Percentiles rank a stretch among this genome's conserved stretches.
phyloP scores from a whole-genome alignment of 768 basidiomycete species.

The Candolleomyces aberdarensis region DNA sequence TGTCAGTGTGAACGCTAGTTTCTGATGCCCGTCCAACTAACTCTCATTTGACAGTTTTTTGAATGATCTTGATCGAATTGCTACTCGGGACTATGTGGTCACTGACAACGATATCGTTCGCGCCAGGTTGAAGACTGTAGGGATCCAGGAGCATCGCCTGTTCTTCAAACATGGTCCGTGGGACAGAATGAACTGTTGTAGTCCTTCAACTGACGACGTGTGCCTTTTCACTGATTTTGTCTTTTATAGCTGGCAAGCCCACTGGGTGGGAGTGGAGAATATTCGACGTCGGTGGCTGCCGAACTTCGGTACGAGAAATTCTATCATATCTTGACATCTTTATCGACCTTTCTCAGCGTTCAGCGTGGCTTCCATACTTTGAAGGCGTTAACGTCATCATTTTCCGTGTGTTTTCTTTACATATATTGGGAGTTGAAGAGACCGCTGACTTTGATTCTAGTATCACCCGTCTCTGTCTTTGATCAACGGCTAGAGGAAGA shows the following conservation, averaged over 20 bases:
- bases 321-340: neutral
- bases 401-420: constrained; percentile 42
- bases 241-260: constrained; percentile 23
- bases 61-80: constrained; percentile 64
- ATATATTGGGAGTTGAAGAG: neutral
- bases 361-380: constrained; percentile 80
- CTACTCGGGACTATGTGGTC: constrained; percentile 56
- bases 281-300: constrained; percentile 75
- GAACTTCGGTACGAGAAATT: constrained; percentile 50
- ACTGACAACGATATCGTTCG: constrained; percentile 73
- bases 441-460: constrained; percentile 17
- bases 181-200: constrained; percentile 30
- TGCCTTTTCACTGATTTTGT: neutral
- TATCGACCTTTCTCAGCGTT: constrained; percentile 43
- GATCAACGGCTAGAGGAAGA: constrained; percentile 75
- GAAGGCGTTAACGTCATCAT: constrained; percentile 78
- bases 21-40: neutral
- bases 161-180: constrained; percentile 42
- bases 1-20: constrained; percentile 41
- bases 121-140: constrained; percentile 65
- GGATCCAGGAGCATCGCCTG: constrained; percentile 65
- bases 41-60: constrained; percentile 49
- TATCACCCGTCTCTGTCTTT: constrained; percentile 78
- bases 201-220: neutral
- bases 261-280: constrained; percentile 62